Base-by-base conservation (phyloP, 805 yeast genomes). In the Saturnispora galanensis region DNA sequence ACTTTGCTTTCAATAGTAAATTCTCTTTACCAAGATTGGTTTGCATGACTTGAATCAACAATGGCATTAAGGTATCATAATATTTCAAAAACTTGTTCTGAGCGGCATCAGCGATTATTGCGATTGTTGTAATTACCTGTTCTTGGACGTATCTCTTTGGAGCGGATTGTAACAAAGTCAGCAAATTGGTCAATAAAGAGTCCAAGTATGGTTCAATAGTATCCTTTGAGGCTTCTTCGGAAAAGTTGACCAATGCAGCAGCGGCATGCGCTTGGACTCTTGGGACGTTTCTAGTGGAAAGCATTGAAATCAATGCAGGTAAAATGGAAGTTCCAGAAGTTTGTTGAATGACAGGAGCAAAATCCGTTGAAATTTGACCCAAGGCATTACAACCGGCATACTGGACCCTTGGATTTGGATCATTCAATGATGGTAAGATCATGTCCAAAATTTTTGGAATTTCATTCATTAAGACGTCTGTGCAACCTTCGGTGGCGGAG, bases 261-360 rank as follows among this genome's bases (percentile, higher is more conserved):
- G 98, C 97, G 13, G 97, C 97, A 59, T 93, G 98, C 0, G 96
- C 86, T 67, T 90, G 97, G 18, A 93, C 98, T 57, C 97, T 73
- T 42, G 94, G 90, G 46, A 82, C 89, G 40, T 87, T 77, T 50
- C 74, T 74, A 50, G 73, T 70, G 2, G 81, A 79, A 42, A 93
- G 73, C 69, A 77, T 86, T 10, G 94, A 79, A 44, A 93, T 84
- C 52, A 93, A 71, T 2, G 94, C 93, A 6, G 97, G 97, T 45
- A 93, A 69, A 38, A 93, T 79, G 51, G 84, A 70, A 52, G 75
- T 76, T 50, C 89, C 95, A 16, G 87, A 74, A 41, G 84, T 79
- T 54, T 81, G 73, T 67, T 93, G 97, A 47, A 93, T 82, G 12
- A 74, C 71, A 55, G 86, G 94, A 6, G 97, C 93, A 66, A 93